Conservation (phyloP, 2,329 filamentous ascomycete genomes). For the Xylariomycetidae sp. region DNA sequence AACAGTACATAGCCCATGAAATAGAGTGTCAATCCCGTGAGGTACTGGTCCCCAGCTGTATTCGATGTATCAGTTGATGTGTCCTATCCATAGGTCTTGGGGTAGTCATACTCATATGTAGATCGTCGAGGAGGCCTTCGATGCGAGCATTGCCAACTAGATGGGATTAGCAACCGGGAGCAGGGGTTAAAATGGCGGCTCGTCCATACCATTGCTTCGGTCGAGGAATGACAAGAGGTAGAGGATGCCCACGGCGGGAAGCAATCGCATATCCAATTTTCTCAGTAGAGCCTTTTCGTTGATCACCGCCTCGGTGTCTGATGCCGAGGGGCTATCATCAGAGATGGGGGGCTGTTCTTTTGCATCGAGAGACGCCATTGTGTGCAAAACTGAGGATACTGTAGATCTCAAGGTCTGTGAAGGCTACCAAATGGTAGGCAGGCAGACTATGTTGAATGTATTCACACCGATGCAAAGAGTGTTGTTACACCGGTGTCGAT, state of each 20-base stretch:
- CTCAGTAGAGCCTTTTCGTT: conserved; percentile 55
- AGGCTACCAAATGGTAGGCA: too few relatives aligned
- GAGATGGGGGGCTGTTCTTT: conserved; percentile 7
- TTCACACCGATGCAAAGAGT: too few relatives aligned
- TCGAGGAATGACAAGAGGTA: conserved; percentile 56
- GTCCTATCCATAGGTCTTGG: too few relatives aligned
- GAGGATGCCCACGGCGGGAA: conserved; percentile 48
- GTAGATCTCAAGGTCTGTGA: too few relatives aligned
- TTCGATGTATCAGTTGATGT: too few relatives aligned
- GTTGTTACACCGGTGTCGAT: too few relatives aligned
- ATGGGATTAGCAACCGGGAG: background rate
- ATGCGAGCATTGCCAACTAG: conserved; percentile 55
- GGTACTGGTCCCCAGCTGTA: conserved; percentile 55
- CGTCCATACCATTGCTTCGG: conserved; percentile 49
- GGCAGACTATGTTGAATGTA: too few relatives aligned
- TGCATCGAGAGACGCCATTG: too few relatives aligned
- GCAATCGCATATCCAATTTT: conserved; percentile 47
- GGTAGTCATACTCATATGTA: conserved; percentile 45
- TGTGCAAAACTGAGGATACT: too few relatives aligned
- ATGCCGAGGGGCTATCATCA: conserved; percentile 11
- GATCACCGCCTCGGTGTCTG: conserved; percentile 28
- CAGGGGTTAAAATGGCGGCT: background rate
- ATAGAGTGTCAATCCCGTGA: conserved; percentile 62
- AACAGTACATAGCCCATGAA: conserved; percentile 59
- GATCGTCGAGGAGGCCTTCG: conserved; percentile 47